Evolutionary conservation across 192 early-diverging fungal genomes (phyloP), one percentile per base, ranked within the genome.

Genomic region (Rhizophagus sp.): DNA sequence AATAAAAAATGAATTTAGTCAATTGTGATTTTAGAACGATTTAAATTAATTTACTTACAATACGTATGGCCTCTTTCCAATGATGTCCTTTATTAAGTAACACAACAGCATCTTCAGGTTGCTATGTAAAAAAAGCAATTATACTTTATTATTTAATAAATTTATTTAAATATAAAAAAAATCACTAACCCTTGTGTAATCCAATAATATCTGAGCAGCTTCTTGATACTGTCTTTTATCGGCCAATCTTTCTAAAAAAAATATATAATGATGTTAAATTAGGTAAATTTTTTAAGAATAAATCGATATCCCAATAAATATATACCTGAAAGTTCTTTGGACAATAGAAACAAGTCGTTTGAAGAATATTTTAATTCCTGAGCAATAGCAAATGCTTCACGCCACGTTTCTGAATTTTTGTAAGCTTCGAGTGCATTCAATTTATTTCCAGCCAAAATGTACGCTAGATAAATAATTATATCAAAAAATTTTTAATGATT

Each of bases 41-140:
- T 12, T 8, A 22, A 34, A 25, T 27, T 4, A 39, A 73, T 19
- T 0, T 13, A 79, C 81, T 81, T 77, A 90, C 90, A 4, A 89
- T 81, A 10, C 96, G 90, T 34, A 89, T 79, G 2, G 94, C 94
- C 81, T 96, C 95, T 8, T 81, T 84, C 96, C 96, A 98, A 13
- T 89, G 84, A 13, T 85, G 81, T 2, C 95, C 94, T 79, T 91
- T 90, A 9, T 95, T 81, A 15, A 97, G 83, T 71, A 90, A 82
- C 17, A 88, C 83, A 7, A 97, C 85, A 1, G 93, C 94, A 47
- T 89, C 90, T 65, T 92, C 91, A 25, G 91, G 82, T 74, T 95
- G 90, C 78, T 90, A 83, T 2, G 7, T 7, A 41, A 41, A 84
- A 81, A 81, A 82, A 84, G 10, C 83, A 75, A 66, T 24, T 57